Evolutionary conservation across 352 stramenopile genomes (phyloP), one percentile per base, ranked within the genome.

Genomic region (Pythium biforme): DNA sequence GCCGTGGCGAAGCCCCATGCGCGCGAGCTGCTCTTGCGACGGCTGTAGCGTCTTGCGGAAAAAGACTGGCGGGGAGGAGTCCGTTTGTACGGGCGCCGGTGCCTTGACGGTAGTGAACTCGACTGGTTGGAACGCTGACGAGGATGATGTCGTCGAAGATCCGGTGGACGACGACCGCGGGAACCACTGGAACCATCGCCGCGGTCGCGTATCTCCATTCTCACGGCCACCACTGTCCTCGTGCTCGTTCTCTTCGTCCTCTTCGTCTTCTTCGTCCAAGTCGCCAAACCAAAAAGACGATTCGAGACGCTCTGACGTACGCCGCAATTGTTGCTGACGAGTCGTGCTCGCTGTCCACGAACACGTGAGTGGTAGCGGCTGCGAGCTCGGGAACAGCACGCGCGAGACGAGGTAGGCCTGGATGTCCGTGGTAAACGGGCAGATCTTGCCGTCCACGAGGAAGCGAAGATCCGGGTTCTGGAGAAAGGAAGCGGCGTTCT

Each of bases 351-450:
- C 1, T 29, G 40, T 41, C 66, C 66, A 73, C 29, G 37, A 31
- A 37, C 48, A 70, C 27, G 62, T 40, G 1, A 89, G 50, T 0
- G 69, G 43, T 15, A 81, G 60, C 10, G 80, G 73, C 8, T 74
- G 71, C 0, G 79, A 86, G 50, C 79, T 81, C 34, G 83, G 83
- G 43, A 94, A 92, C 5, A 92, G 60, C 5, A 90, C 78, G 0
- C 80, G 74, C 17, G 83, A 79, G 5, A 92, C 65, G 4, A 92
- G 69, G 53, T 78, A 83, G 9, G 83, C 73, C 53, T 92, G 83
- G 52, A 88, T 76, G 26, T 87, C 73, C 0, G 61, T 55, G 55
- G 77, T 75, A 34, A 90, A 91, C 5, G 77, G 58, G 45, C 68
- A 73, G 37, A 92, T 64, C 46, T 86, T 76, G 17, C 81, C 82